Percentiles rank a stretch among this genome's conserved stretches.
Evolutionary conservation across 2,329 filamentous ascomycete species (phyloP).

Genomic region (Pseudodiploospora longispora): DNA sequence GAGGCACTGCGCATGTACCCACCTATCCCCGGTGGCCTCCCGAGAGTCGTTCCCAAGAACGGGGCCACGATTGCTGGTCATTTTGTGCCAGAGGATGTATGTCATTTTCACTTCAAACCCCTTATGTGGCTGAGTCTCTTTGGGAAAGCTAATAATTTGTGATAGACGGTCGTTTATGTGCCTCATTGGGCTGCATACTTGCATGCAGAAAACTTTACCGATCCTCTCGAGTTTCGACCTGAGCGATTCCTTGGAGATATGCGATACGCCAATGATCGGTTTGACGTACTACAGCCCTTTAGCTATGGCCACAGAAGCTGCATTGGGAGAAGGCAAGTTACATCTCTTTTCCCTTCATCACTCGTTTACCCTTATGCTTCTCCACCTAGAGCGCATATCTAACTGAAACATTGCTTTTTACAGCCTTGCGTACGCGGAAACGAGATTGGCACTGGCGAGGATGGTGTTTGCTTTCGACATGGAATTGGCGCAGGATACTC

Average conservation of each 20-base stretch:
- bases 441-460: conserved; percentile 19
- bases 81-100: conserved; percentile 24
- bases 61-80: conserved; percentile 22
- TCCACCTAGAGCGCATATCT: background rate
- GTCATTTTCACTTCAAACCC: background rate
- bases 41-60: conserved; percentile 20
- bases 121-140: background rate
- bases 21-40: conserved; percentile 29
- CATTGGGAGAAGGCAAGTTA: conserved; percentile 23
- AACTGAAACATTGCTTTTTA: background rate
- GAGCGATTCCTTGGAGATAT: conserved; percentile 26
- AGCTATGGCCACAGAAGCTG: conserved; percentile 21
- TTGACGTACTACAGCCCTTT: conserved; percentile 21
- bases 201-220: conserved; percentile 21
- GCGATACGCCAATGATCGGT: conserved; percentile 15
- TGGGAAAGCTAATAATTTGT: background rate
- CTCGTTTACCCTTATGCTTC: background rate
- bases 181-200: conserved; percentile 26
- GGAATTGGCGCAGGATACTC: conserved; percentile 12
- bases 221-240: conserved; percentile 26
- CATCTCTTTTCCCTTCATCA: background rate
- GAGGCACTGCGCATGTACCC: conserved; percentile 40
- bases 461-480: conserved; percentile 21
- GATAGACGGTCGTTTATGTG: conserved; percentile 24
- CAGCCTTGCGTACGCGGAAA: conserved; percentile 24